Base-by-base conservation (phyloP, 306 rosid species). In the Vigna trinervia region DNA sequence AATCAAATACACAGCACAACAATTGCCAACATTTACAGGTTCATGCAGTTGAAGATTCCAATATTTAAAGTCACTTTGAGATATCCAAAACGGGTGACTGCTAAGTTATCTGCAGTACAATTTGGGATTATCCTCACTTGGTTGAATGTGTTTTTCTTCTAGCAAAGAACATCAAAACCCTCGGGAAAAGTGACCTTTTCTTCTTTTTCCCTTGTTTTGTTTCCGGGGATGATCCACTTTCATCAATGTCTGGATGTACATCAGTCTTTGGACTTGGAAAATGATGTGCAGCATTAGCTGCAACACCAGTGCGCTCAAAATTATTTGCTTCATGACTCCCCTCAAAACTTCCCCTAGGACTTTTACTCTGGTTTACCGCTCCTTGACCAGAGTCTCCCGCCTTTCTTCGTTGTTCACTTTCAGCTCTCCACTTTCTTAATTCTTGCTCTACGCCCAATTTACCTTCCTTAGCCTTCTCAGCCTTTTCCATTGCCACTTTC, bases 381-480 rank as follows among this genome's bases (percentile, higher is more conserved):
- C 88, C 90, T 12, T 83, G 92, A 69, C 75, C 93, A 65, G 89
- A 23, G 13, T 88, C 96, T 51, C 86, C 83, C 56, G 87, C 88
- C 85, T 91, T 96, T 77, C 97, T 85, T 43, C 86, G 81, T 77
- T 88, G 97, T 88, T 91, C 98, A 19, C 85, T 85, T 66, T 96
- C 99, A 34, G 99, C 89, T 85, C 99, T 88, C 99, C 99, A 96
- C 80, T 76, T 92, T 82, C 99, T 87, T 69, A 96, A 66, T 86
- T 96, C 96, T 75, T 96, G 99, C 81, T 96, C 99, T 53, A 86
- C 97, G 17, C 92, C 98, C 85, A 96, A 83, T 82, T 96, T 96
- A 71, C 98, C 99, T 87, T 93, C 98, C 87, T 91, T 91, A 77
- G 99, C 98, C 82, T 86, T 93, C 89, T 96, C 99, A 57, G 98